A percentile compares a stretch with the other conserved stretches of the same genome.
Evolutionary conservation across 1,284 basidiomycete genomes (phyloP).

Genomic region (Cystobasidium sp.): DNA sequence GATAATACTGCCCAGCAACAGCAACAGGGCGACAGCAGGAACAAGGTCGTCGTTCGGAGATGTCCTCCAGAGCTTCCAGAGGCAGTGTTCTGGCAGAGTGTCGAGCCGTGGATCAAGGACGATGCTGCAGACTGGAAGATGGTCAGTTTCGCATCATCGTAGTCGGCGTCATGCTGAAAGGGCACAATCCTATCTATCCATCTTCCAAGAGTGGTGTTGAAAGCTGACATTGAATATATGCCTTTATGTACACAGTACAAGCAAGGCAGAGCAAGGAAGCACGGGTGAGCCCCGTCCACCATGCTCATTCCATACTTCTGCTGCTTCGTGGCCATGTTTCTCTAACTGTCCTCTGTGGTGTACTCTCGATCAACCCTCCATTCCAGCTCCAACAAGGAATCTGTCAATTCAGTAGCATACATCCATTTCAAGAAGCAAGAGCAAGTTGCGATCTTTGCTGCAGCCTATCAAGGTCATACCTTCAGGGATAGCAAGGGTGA

Average conservation of each 20-base stretch:
- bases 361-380: background rate
- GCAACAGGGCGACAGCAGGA: conserved; percentile 8
- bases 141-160: conserved; percentile 60
- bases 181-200: background rate
- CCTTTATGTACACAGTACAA: conserved; percentile 65
- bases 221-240: conserved; percentile 69
- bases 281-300: conserved; percentile 15
- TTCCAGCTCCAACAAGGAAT: conserved; percentile 67
- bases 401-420: conserved; percentile 84
- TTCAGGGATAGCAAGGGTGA: conserved; percentile 88
- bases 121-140: conserved; percentile 67
- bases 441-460: conserved; percentile 73
- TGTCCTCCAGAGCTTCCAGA: conserved; percentile 91
- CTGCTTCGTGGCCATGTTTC: conserved; percentile 4
- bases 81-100: conserved; percentile 89
- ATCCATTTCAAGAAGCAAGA: conserved; percentile 82
- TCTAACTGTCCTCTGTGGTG: background rate
- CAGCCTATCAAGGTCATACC: conserved; percentile 86
- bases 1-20: background rate
- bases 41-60: conserved; percentile 82
- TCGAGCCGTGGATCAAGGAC: conserved; percentile 78
- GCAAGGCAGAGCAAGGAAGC: conserved; percentile 47
- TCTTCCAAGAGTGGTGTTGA: background rate
- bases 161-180: background rate
- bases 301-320: too few relatives aligned